Evolutionary conservation across 2,329 filamentous ascomycete genomes (phyloP), one percentile per base, ranked within the genome.

Genomic region (Colletotrichum agaves): DNA sequence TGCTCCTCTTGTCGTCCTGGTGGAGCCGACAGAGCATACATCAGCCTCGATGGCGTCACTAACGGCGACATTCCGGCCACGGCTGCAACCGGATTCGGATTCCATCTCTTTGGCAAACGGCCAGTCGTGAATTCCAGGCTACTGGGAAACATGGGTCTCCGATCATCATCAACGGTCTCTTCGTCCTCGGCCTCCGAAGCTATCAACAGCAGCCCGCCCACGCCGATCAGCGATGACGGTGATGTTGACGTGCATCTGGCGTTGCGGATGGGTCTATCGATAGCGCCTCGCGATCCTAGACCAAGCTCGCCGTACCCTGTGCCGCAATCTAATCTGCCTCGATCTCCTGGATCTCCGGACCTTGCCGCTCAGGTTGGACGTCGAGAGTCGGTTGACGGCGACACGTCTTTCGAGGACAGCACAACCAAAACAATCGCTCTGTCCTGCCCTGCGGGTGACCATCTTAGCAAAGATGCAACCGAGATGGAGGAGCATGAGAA

Each of bases 21-120:
- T 1, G 80, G 77, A 27, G 74, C 76, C 21, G 78, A 83, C 13
- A 82, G 86, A 31, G 73, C 81, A 1, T 86, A 77, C 66, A 74
- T 88, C 21, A 85, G 83, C 70, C 76, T 89, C 17, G 75, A 86
- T 68, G 83, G 80, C 4, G 77, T 89, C 21, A 74, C 78, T n/a
- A 75, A 83, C 21, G 85, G 80, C 6, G 83, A 87, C 53, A 76
- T 88, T 3, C 81, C 82, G 1, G 79, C 85, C 5, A 83, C 81
- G 4, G 83, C 82, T 4, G 83, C 83, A 6, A 77, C 79, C 2
- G 87, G 85, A 1, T 88, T 82, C 70, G 83, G 86, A 13, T 89
- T 89, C 67, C 80, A 85, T 56, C 71, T 78, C 5, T 58, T 79
- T 37, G 73, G 80, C 27, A 72, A 74, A 6, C 76, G 85, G n/a